Base-by-base conservation (phyloP, 2,329 filamentous ascomycete species). In the Trichoderma arundinaceum region DNA sequence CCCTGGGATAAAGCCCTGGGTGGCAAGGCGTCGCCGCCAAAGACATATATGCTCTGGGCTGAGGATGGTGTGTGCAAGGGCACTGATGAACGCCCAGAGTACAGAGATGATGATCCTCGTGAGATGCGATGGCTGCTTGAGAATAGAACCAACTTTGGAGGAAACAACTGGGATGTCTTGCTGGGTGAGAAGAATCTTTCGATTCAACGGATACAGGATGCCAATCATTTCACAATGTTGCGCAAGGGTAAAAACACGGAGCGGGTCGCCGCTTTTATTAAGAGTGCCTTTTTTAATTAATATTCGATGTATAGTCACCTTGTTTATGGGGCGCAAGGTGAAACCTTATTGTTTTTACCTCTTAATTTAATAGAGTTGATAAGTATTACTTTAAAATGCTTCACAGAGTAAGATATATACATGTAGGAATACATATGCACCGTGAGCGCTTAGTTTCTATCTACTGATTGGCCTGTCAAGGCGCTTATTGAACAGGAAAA, bases 161-260 rank as follows among this genome's bases (percentile, higher is more conserved):
- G 88, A 66, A 91, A 92, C 74, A 83, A 87, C 22, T 92, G 90
- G 90, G 88, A 87, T 43, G 85, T 89, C 75, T 86, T 88, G 52
- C 78, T 91, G 41, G 86, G 87, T 60, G 73, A 79, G 19, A 22
- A 15, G 19, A 62, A 52, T 3, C 53, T 68, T 17, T 52, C 39
- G 3, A 65, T 67, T 51, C 9, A 49, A 33, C 61, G 51, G 7
- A 67, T 64, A 10, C 49, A 57, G 12, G 89, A 89, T 5, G 58
- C 52, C 12, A 90, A 92, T 72, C 89, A 92, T 77, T 91, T 92
- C 78, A 87, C 85, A 22, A 92, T 92, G 89, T 91, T 92, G 88
- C 41, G 17, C 17, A 64, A 56, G 43, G 61, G 61, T 7, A 64
- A 64, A 32, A 64, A 64, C 43, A 64, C 61, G 3, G 33, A 64